These are phyloP conservation scores for Takakia lepidozioides DNA, from an alignment of 225 moss, liverwort and hornwort species.

Conservation along the genomic window DNA sequence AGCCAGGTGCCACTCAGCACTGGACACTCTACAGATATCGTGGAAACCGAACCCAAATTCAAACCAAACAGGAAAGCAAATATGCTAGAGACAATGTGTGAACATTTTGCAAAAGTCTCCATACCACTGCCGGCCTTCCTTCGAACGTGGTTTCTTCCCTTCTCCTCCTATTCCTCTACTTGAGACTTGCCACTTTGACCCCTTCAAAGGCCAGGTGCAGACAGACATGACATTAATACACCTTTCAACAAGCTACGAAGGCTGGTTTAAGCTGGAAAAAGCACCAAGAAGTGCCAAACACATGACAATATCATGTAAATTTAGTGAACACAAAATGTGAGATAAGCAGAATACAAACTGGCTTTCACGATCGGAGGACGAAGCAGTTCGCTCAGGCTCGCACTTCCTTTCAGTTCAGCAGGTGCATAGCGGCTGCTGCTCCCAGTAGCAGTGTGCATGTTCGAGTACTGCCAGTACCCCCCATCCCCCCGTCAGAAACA, in stretches of 20 bases:
- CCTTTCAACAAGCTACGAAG: not conserved
- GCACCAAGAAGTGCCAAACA: too few species aligned
- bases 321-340: not conserved
- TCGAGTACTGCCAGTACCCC: slow-evolving; percentile 26
- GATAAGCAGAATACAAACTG: slow-evolving; percentile 33
- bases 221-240: slow-evolving; percentile 1
- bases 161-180: slow-evolving; percentile 55
- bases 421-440: slow-evolving; percentile 21
- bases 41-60: not conserved
- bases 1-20: too few species aligned
- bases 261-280: too few species aligned
- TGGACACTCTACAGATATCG: not conserved
- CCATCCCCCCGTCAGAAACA: too few species aligned
- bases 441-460: slow-evolving; percentile 44
- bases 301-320: not conserved
- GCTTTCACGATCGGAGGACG: slow-evolving; percentile 87
- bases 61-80: not conserved
- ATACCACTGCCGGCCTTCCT: slow-evolving; percentile 47
- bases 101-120: too few species aligned
- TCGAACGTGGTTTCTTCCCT: slow-evolving; percentile 20
- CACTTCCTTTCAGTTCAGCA: slow-evolving; percentile 26
- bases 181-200: slow-evolving; percentile 59
- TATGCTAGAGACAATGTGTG: not conserved
- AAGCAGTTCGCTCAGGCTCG: slow-evolving; percentile 67
- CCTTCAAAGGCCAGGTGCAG: slow-evolving; percentile 9